A percentile compares a stretch with the other conserved stretches of the same genome.
Conservation (phyloP, 257 asterid genomes). For the Lithospermum erythrorhizon region DNA sequence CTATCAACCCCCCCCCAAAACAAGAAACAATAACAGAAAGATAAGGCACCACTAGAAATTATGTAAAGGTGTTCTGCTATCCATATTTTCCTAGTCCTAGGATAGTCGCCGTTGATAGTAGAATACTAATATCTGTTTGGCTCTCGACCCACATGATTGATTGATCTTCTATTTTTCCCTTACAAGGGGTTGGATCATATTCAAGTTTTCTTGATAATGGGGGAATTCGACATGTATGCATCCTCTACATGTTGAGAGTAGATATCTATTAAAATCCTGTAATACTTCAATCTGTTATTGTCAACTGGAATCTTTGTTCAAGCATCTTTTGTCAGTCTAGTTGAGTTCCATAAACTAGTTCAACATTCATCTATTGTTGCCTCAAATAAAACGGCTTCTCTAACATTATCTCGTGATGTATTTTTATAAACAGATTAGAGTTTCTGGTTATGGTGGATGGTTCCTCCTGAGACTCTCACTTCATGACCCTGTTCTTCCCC, state of each 20-base stretch:
- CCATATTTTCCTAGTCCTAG: not conserved
- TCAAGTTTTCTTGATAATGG: not conserved
- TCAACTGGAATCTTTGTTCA: too few relatives aligned
- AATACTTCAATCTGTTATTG: too few relatives aligned
- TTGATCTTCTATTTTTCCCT: not conserved
- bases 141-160: not conserved
- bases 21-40: not conserved
- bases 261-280: too few relatives aligned
- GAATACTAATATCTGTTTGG: not conserved
- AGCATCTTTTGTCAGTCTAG: too few relatives aligned
- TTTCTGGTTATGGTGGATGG: conserved; percentile 98
- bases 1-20: not conserved
- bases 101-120: not conserved
- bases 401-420: not conserved
- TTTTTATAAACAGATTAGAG: conserved; percentile 53
- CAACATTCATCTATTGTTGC: too few relatives aligned
- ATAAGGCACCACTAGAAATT: not conserved
- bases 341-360: too few relatives aligned
- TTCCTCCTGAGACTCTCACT: conserved; percentile 94
- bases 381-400: not conserved
- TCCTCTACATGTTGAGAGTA: not conserved
- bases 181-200: too few relatives aligned
- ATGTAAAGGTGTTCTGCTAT: not conserved
- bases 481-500: conserved; percentile 96
- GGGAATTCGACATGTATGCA: not conserved